These are phyloP conservation scores for Backusella sp. DNA, from an alignment of 192 early-diverging fungal species.

Conservation along the genomic window DNA sequence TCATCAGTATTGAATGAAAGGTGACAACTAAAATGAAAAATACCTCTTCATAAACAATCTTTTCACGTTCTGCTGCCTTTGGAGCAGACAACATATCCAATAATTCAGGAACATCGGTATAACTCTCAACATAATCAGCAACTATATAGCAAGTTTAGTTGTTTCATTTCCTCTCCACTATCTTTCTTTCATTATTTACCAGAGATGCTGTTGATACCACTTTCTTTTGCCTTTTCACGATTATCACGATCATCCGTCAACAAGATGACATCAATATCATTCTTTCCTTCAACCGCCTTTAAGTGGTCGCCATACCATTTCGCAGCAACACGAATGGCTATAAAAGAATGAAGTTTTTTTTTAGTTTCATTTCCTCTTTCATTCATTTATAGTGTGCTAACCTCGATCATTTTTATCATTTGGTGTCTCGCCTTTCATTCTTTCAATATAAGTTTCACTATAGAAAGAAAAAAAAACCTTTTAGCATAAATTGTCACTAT, in stretches of 20 bases:
- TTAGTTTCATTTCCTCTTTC: background rate
- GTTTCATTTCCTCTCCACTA: too few species aligned
- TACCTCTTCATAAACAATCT: constrained; percentile 66
- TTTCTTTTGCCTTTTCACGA: constrained; percentile 61
- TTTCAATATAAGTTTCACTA: constrained; percentile 86
- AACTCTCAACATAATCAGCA: constrained; percentile 71
- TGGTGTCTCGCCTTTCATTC: constrained; percentile 74
- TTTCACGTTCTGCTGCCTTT: constrained; percentile 46
- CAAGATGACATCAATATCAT: constrained; percentile 59
- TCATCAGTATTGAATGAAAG: background rate
- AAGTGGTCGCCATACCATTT: constrained; percentile 87
- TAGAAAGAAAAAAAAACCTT: background rate
- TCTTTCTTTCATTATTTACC: constrained; percentile 35
- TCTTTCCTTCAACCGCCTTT: constrained; percentile 23
- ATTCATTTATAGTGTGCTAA: constrained; percentile 16
- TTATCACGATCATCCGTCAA: constrained; percentile 93
- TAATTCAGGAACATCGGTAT: constrained; percentile 82
- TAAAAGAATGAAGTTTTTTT: background rate
- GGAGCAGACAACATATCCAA: constrained; percentile 82
- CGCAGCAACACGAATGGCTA: constrained; percentile 82
- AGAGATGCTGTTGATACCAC: constrained; percentile 66
- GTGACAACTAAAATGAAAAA: background rate
- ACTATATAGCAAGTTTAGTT: constrained; percentile 39
- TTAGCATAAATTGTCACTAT: background rate
- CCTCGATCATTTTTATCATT: constrained; percentile 96